Evolutionary conservation across 148 eudicot species (phyloP).

Genomic region (Rhododendron molle): DNA sequence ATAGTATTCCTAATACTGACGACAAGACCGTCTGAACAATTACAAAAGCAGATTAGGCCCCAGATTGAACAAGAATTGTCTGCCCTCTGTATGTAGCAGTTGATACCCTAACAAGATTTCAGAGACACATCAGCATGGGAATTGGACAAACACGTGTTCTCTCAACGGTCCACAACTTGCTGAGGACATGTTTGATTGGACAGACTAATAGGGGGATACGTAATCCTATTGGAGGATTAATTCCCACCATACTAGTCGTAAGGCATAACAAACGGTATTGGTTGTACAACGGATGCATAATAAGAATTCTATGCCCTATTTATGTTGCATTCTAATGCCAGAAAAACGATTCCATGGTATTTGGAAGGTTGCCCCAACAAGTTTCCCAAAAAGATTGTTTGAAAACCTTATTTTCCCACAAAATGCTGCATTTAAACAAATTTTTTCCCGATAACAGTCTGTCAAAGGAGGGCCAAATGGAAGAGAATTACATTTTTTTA

Average conservation of each 20-base stretch:
- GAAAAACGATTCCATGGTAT: background rate
- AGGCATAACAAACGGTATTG: background rate
- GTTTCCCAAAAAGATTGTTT: background rate
- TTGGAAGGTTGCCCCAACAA: background rate
- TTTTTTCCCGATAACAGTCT: background rate
- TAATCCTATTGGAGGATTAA: background rate
- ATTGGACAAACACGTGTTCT: background rate
- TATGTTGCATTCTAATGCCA: background rate
- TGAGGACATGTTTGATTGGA: background rate
- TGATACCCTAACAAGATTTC: background rate
- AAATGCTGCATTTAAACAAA: background rate
- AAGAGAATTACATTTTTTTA: background rate
- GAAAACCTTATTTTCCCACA: background rate
- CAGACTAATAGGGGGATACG: background rate
- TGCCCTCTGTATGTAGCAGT: background rate
- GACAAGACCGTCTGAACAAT: background rate
- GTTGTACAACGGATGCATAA: background rate
- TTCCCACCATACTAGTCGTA: background rate
- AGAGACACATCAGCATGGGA: background rate
- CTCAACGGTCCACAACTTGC: background rate
- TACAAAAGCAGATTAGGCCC: background rate
- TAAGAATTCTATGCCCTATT: background rate
- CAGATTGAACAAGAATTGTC: background rate
- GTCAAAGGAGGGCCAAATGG: background rate
- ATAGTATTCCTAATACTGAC: background rate